Evolutionary conservation across 1,284 basidiomycete genomes (phyloP), one percentile per base, ranked within the genome.

Genomic region (Thelephora terrestris): DNA sequence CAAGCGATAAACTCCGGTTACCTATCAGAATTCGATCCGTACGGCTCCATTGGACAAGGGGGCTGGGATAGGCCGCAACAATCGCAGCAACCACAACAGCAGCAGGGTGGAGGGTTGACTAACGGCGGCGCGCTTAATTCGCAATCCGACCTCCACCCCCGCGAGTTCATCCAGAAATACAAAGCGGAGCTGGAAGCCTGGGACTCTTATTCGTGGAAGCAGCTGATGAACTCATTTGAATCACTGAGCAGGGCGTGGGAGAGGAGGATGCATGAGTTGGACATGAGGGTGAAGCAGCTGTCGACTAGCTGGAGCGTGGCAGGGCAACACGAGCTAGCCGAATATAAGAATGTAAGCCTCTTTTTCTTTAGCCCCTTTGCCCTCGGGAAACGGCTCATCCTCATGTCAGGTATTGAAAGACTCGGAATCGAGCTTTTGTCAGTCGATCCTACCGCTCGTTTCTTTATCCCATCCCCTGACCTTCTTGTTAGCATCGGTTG

Each of bases 171-270:
- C n/a, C 64, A 58, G 40, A 37, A 58, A 27, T 61, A 69, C 55
- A 68, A 68, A 50, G 51, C 56, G 6, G 65, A 67, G 55, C 57
- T 70, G 32, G 68, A 69, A 56, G 46, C 53, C 16, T 69, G 68
- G 68, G 68, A 69, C 49, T 37, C 57, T 18, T 57, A 62, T 34
- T 50, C 65, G n/a, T 70, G 68, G 68, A 67, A 62, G 47, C 67
- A 68, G 59, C 61, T 60, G 39, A 54, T 64, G 40, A 65, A 63
- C 45, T 52, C 55, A 6, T 65, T 68, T 43, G 67, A 68, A 10
- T 50, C 54, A 17, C 57, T 69, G 35, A 64, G 63, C 56, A 47
- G 53, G 16, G 64, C 66, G 1, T 68, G 66, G 66, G 59, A 58
- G 39, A 47, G 45, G 25, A 57, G 64, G 27, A 66, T 65, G 45